Conservation (phyloP, 2,329 filamentous ascomycete genomes). For the Aureobasidium melanogenum region DNA sequence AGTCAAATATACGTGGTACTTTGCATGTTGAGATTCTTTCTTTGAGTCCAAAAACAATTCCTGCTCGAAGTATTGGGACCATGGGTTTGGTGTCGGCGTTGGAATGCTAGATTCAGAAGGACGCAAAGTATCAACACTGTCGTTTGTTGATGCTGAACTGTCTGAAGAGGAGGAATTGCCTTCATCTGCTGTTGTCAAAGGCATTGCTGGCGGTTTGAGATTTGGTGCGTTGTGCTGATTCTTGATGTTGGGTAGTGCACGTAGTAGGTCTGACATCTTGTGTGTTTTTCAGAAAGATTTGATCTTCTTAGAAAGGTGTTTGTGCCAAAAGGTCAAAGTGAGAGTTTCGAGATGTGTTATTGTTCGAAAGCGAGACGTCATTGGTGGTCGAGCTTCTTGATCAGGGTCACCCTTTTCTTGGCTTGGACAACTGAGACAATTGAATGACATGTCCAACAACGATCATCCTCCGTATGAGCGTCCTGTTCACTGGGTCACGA, state of each 20-base stretch:
- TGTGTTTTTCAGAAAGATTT: neutral
- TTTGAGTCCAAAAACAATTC: conserved; percentile 64
- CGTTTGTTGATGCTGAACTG: conserved; percentile 85
- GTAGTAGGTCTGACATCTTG: conserved; percentile 16
- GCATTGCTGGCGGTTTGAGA: conserved; percentile 23
- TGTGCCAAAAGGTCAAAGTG: neutral
- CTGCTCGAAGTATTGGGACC: conserved; percentile 85
- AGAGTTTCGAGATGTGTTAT: neutral
- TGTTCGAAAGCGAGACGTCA: neutral
- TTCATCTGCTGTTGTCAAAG: conserved; percentile 32
- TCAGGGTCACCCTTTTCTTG: neutral
- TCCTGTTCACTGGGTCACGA: neutral
- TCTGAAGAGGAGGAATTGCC: conserved; percentile 41
- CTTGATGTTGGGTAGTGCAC: conserved; percentile 12
- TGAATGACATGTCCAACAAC: neutral
- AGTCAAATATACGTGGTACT: conserved; percentile 80
- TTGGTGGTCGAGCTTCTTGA: neutral
- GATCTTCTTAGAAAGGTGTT: neutral
- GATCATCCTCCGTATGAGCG: too few relatives aligned
- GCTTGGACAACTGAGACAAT: neutral
- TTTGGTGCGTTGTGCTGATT: neutral
- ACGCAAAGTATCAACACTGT: conserved; percentile 55
- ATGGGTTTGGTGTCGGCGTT: conserved; percentile 63
- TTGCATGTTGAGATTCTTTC: conserved; percentile 40
- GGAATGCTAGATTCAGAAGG: conserved; percentile 30